Base-by-base conservation (phyloP, 257 asterid genomes). In the Datura wrightii region DNA sequence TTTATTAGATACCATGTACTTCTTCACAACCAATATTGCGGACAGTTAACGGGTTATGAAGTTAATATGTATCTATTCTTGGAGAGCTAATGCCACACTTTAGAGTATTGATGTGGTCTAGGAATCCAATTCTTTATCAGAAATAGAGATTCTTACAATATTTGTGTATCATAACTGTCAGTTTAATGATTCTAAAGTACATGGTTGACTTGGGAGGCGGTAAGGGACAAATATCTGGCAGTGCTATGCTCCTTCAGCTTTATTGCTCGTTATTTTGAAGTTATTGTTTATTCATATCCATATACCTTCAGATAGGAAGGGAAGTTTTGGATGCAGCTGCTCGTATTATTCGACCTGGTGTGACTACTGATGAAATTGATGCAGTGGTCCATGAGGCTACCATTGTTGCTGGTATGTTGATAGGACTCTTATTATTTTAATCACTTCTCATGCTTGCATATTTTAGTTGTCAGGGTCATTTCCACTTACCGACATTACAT, bases 261-360 rank as follows among this genome's bases (percentile, higher is more conserved):
- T 4, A 31, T 78, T 78, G 31, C 18, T 6, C 8, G 37, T 67
- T 31, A 10, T 48, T 74, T 78, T 78, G 31, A 52, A 52, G 82
- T 83, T 24, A 13, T 66, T 66, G 44, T 50, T 50, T 50, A 83
- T 37, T 83, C 5, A 37, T 18, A 2, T 83, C 36, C 42, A 44
- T 39, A 65, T 39, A 65, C 15, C 48, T 89, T 82, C 96, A 97
- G 99, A 93, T 97, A 71, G 95, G 89, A 82, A 94, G 99, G 88
- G 98, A 97, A 88, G 98, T 95, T 87, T 83, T 97, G 89, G 99
- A 97, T 89, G 97, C 98, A 70, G 99, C 99, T 86, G 99, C 98
- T 87, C 94, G 96, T 86, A 88, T 94, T 70, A 85, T 97, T 87
- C 90, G 93, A 84, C 97, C 99, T 83, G 99, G 99, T 82, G 89